Evolutionary conservation across 2,329 filamentous ascomycete genomes (phyloP).

Genomic region (Fusarium haematococcum): DNA sequence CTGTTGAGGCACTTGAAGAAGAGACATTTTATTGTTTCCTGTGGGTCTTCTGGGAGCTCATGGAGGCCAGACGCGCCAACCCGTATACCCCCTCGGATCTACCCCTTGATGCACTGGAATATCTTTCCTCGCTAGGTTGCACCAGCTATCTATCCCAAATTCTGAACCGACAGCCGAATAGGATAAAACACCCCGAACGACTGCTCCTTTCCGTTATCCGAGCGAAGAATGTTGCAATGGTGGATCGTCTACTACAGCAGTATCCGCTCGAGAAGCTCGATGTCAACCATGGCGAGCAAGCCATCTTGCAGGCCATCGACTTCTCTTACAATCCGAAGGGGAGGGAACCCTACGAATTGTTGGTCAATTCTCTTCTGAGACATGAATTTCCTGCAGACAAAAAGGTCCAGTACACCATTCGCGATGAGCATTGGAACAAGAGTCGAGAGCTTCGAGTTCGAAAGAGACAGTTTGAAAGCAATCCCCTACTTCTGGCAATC

Average conservation of each 20-base stretch:
- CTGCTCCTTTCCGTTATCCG: neutral
- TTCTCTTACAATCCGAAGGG: neutral
- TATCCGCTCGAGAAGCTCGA: neutral
- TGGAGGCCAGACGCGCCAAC: neutral
- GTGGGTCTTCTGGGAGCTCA: neutral
- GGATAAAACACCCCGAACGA: neutral
- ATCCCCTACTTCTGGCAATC: neutral
- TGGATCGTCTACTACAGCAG: neutral
- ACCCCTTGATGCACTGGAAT: neutral
- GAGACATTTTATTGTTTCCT: neutral
- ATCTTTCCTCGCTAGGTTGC: neutral
- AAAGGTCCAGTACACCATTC: neutral
- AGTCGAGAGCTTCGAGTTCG: neutral
- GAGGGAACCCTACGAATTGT: neutral
- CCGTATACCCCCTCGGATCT: neutral
- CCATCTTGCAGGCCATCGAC: neutral
- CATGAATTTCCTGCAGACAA: neutral
- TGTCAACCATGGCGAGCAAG: neutral
- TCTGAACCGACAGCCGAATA: neutral
- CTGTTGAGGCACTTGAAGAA: no score
- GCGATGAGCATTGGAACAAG: neutral
- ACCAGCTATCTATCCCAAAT: neutral
- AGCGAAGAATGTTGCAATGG: neutral
- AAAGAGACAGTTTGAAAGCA: neutral
- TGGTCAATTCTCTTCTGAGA: neutral